Conservation (phyloP, 148 eudicot genomes). For the Camellia sinensis region DNA sequence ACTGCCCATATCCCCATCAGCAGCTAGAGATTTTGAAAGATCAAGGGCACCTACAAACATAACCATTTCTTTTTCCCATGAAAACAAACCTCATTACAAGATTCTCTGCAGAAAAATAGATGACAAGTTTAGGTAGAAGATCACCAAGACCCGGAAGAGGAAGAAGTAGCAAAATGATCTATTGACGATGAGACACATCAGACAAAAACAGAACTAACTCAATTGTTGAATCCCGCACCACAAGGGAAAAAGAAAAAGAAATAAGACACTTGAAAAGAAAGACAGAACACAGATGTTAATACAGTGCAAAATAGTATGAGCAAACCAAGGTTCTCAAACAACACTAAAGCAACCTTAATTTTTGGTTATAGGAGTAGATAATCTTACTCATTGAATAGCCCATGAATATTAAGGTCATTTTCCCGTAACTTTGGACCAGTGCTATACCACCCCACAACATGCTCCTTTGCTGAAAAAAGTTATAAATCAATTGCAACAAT, state of each 20-base stretch:
- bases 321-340: neutral
- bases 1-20: neutral
- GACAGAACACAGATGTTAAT: neutral
- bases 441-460: constrained; percentile 98
- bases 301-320: neutral
- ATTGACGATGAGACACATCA: no score
- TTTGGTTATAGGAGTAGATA: neutral
- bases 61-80: neutral
- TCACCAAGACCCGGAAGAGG: no score
- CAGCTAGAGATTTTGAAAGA: neutral
- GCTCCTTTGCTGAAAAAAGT: constrained; percentile 81
- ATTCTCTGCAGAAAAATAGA: neutral
- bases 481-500: neutral
- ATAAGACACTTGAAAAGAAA: neutral
- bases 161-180: no score
- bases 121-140: neutral
- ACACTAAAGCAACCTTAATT: neutral
- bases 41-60: neutral
- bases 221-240: neutral
- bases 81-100: neutral
- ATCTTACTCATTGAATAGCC: constrained; percentile 85
- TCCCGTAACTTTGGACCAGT: constrained; percentile 92
- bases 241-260: neutral
- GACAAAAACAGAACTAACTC: no score
- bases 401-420: constrained; percentile 81